Base-by-base conservation (phyloP, 495 filamentous ascomycete species). In the Beverwykella pulmonaria region DNA sequence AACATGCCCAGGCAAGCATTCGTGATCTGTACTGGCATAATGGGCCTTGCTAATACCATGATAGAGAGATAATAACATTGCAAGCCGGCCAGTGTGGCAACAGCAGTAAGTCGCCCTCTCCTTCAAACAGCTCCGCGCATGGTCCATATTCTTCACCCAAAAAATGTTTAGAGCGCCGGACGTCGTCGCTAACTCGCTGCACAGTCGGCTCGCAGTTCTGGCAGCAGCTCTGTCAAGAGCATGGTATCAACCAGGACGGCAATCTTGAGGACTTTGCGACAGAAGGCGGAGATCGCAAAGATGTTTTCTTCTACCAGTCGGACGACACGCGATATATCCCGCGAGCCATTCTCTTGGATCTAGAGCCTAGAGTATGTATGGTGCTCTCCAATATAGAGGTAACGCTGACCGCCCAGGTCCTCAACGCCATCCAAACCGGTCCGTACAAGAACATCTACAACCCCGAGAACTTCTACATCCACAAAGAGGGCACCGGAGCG, bases 81-180 rank as follows among this genome's bases (percentile, higher is more conserved):
- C 94, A 98, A 80, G 93, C 95, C 58, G 94, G 94, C 84, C 94
- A 98, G 78, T 98, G 94, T 86, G 94, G 94, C 84, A 98, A 98
- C 78, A 97, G 92, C 82, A 92, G 92, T 96, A 75, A 81, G 90
- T 87, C 19, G 23, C 50, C 53, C 17, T 50, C 50, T 25, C 9
- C 41, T 3, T 10, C 8, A 14, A 44, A 12, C 39, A 44, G 32
- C 52, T 23, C 46, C 29, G 30, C 48, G 44, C 56, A 47, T 20
- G 60, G 41, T 64, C 69, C 72, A 32, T 32, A 44, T 59, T 14
- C 25, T 25, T 29, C 5, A 39, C 44, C 2, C 36, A 23, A 39
- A 30, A 19, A 25, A 6, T 61, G 44, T 17, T 44, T 22, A 30
- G 41, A 48, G 25, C 15, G 6, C 15, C 8, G 14, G 39, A 49